phyloP scores from a whole-genome alignment of 2,329 filamentous ascomycete species.

The Neonectria punicea region DNA sequence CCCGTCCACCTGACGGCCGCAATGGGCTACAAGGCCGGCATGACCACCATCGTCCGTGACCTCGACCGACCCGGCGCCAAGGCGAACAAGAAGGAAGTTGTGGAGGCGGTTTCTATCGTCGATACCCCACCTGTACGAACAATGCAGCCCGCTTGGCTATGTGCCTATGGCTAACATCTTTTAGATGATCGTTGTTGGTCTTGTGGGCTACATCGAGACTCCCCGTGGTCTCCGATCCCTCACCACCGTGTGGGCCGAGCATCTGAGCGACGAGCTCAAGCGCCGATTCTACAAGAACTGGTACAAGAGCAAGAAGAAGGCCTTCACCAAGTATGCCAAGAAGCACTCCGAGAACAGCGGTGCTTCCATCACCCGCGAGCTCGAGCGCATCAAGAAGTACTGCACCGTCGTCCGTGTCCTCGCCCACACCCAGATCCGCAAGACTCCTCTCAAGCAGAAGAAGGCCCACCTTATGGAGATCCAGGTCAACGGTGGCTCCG shows the following conservation, averaged over 20 bases:
- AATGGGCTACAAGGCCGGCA: constrained; percentile 99
- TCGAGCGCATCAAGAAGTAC: constrained; percentile 99
- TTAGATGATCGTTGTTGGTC: constrained; percentile 99
- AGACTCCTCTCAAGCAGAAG: constrained; percentile 99
- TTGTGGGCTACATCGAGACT: constrained; percentile 99
- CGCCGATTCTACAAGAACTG: constrained; percentile 99
- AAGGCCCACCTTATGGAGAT: constrained; percentile 99
- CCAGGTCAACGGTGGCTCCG: constrained; percentile 97
- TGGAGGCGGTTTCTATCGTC: constrained; percentile 88
- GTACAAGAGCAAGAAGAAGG: constrained; percentile 99
- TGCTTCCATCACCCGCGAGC: constrained; percentile 91
- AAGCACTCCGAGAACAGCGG: constrained; percentile 96
- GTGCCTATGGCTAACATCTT: constrained; percentile 78
- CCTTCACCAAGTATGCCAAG: constrained; percentile 99
- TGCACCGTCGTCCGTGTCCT: constrained; percentile 99
- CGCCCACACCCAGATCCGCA: constrained; percentile 99
- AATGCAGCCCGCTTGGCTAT: constrained; percentile 84
- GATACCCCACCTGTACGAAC: constrained; percentile 95
- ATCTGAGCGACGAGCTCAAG: constrained; percentile 98
- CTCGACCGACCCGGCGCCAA: constrained; percentile 99
- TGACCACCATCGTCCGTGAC: constrained; percentile 99
- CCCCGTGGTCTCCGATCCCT: constrained; percentile 98
- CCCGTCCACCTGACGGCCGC: constrained; percentile 97
- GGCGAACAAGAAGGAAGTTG: constrained; percentile 99
- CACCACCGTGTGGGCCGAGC: constrained; percentile 99